phyloP scores from a whole-genome alignment of 768 basidiomycete species.

The Xerocomellus amylosporus region DNA sequence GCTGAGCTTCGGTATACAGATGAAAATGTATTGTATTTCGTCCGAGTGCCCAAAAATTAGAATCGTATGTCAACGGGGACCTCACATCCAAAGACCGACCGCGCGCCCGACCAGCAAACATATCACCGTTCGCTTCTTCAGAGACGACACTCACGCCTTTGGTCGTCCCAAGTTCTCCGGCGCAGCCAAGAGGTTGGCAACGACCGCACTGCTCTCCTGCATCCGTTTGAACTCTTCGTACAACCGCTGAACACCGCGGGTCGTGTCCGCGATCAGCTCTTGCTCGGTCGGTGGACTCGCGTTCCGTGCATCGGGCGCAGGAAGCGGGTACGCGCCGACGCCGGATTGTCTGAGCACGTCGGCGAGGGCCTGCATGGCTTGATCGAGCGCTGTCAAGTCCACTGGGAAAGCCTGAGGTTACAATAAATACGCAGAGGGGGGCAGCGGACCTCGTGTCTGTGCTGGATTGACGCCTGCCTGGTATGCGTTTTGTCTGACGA shows the following conservation, averaged over 20 bases:
- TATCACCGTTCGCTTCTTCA: not conserved
- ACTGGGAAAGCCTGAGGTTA: constrained; percentile 33
- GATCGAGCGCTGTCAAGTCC: constrained; percentile 50
- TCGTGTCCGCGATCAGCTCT: constrained; percentile 43
- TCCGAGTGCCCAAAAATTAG: not conserved
- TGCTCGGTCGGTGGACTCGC: constrained; percentile 41
- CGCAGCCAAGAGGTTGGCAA: constrained; percentile 40
- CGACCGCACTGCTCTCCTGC: constrained; percentile 57
- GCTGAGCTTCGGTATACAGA: not conserved
- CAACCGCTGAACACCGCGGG: constrained; percentile 40
- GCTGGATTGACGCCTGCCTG: constrained; percentile 50
- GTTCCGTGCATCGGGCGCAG: constrained; percentile 25
- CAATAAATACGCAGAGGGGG: not conserved
- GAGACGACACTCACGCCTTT: constrained; percentile 1
- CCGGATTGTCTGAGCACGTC: constrained; percentile 56
- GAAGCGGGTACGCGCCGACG: constrained; percentile 62
- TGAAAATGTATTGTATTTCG: not conserved
- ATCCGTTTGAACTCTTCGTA: constrained; percentile 52
- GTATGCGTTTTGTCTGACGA: constrained; percentile 57
- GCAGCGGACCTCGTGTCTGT: constrained; percentile 50
- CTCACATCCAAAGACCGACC: not conserved
- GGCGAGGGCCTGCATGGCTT: constrained; percentile 43
- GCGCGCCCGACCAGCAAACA: not conserved
- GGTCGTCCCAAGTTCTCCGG: constrained; percentile 24
- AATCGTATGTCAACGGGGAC: no score